Evolutionary conservation across 2,329 filamentous ascomycete species (phyloP).

Genomic region (Fusarium lateritium): DNA sequence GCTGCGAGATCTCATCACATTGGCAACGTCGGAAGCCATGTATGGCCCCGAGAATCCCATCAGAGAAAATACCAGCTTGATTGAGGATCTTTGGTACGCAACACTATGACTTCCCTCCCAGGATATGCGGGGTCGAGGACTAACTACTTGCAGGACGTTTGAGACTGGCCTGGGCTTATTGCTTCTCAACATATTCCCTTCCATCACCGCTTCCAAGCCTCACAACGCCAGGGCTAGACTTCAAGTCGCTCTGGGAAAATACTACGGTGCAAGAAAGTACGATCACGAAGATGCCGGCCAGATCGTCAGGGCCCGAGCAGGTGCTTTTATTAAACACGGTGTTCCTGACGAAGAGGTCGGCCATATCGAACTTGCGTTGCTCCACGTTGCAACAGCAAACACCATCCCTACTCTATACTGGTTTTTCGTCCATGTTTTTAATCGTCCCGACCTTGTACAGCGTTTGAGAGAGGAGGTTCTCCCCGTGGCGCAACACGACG

Average conservation of each 20-base stretch:
- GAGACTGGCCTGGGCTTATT: slow-evolving; percentile 20
- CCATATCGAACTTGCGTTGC: slow-evolving; percentile 49
- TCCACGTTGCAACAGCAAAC: slow-evolving; percentile 54
- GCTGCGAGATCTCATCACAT: slow-evolving; percentile 52
- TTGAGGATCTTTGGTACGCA: slow-evolving; percentile 28
- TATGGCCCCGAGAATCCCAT: slow-evolving; percentile 35
- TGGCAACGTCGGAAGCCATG: slow-evolving; percentile 31
- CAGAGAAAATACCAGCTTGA: neutral
- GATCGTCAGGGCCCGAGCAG: slow-evolving; percentile 45
- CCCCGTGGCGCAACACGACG: slow-evolving; percentile 6
- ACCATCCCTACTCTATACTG: slow-evolving; percentile 58
- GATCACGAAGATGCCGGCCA: slow-evolving; percentile 43
- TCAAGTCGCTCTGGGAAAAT: slow-evolving; percentile 19
- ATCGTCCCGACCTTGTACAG: slow-evolving; percentile 47
- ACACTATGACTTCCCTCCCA: accelerated
- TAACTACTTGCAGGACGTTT: slow-evolving; percentile 11
- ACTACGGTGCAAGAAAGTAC: slow-evolving; percentile 25
- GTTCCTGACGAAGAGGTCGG: slow-evolving; percentile 19
- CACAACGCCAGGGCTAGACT: slow-evolving; percentile 25
- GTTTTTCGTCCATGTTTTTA: slow-evolving; percentile 54
- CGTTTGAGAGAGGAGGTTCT: slow-evolving; percentile 53
- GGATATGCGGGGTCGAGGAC: accelerated
- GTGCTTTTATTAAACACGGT: slow-evolving; percentile 1
- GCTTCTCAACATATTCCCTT: slow-evolving; percentile 26
- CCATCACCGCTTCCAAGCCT: slow-evolving; percentile 22